A percentile compares a stretch with the other conserved stretches of the same genome.
Conservation (phyloP, 345 rosid species). For the Rhodamnia rubescens region DNA sequence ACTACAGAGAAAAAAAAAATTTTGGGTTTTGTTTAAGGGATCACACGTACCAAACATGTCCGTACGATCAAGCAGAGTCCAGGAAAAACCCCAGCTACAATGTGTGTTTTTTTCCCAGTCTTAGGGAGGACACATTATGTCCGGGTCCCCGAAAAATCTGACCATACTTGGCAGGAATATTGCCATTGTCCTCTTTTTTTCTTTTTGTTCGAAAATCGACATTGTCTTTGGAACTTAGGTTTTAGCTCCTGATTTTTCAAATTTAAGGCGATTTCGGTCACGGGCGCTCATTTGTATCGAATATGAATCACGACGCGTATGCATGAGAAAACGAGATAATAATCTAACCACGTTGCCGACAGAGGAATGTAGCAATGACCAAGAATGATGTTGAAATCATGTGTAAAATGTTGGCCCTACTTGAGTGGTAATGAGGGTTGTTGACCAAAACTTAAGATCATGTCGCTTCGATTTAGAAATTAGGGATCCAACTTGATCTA, state of each 20-base stretch:
- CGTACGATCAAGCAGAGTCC: not conserved
- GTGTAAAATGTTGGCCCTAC: not conserved
- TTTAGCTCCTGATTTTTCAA: not conserved
- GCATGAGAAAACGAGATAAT: not conserved
- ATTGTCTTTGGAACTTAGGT: not conserved
- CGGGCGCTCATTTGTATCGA: not conserved
- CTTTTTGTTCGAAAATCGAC: not conserved
- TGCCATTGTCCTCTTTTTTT: not conserved
- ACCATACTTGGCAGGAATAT: not conserved
- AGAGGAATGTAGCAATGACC: not conserved
- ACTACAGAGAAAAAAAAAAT: not conserved
- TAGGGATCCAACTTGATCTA: not conserved
- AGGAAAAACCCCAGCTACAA: not conserved
- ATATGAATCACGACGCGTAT: not conserved
- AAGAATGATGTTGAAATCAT: not conserved
- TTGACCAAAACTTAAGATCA: not conserved
- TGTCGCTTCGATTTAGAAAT: not conserved
- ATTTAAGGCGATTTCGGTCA: not conserved
- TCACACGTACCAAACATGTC: not conserved
- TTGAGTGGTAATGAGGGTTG: not conserved
- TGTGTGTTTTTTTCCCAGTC: not conserved
- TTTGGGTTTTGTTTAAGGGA: not conserved
- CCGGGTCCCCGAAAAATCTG: not conserved
- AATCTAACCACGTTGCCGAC: not conserved
- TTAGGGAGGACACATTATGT: not conserved